Base-by-base conservation (phyloP, 352 stramenopile genomes). In the Globisporangium perplexum region DNA sequence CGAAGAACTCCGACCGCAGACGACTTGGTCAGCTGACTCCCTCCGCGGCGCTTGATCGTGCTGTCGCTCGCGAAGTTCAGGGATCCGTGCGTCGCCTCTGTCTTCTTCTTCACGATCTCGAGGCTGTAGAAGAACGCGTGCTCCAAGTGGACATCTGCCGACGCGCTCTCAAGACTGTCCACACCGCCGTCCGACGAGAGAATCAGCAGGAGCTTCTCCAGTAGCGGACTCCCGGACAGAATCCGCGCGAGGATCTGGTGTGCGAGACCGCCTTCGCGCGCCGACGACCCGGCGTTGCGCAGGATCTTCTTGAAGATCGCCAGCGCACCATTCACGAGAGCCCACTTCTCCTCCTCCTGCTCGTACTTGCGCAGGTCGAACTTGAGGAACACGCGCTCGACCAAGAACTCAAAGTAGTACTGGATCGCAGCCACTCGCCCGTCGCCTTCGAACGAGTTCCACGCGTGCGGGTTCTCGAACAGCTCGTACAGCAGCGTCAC, bases 291-390 rank as follows among this genome's bases (percentile, higher is more conserved):
- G 3, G 68, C 65, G 50, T 79, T 72, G 5, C 77, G 73, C 52
- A 92, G 50, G 14, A 92, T 85, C 55, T 86, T 78, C 56, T 86
- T 83, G 54, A 94, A 92, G 56, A 94, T 90, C 1, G 68, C 62
- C 12, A 94, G 63, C 3, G 72, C 73, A 7, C 76, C 72, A 42
- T 86, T 88, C 56, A 86, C 75, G 10, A 94, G 65, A 2, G 69
- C 73, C 84, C 84, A 94, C 49, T 91, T 92, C 46, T 94, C 84
- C 42, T 90, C 75, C 60, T 91, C 80, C 42, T 76, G 64, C 36
- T 90, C 82, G 51, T 92, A 94, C 50, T 91, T 89, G 45, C 84
- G 77, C 23, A 89, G 53, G 49, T 92, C 76, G 60, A 92, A 90
- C 65, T 94, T 92, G 23, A 92, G 51, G 49, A 94, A 92, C 11